Base-by-base conservation (phyloP, 441 rosid species). In the Aquilaria agallochum region DNA sequence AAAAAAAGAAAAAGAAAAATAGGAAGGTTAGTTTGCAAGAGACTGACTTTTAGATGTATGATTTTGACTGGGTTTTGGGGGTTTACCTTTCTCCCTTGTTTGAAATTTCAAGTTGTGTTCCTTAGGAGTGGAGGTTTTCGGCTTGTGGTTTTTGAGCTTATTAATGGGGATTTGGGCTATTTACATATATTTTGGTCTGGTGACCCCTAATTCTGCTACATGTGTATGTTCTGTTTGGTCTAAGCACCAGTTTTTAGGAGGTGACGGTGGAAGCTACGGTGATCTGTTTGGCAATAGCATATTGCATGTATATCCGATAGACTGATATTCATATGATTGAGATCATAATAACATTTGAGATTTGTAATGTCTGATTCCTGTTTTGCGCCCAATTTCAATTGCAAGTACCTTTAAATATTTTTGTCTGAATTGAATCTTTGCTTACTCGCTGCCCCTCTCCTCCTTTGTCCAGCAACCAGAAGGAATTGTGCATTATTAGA, bases 31-130 rank as follows among this genome's bases (percentile, higher is more conserved):
- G 77, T 58, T 64, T 64, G 71, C 47, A 68, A 56, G 50, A 68
- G 58, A 74, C 77, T 69, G 76, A 76, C 79, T 54, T 31, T 58
- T 71, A 75, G 76, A 59, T 63, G 66, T 68, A 74, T 60, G 70
- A 36, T 77, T 48, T 70, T 47, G 67, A 60, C 61, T 58, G 63
- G 64, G 56, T 64, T 71, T 63, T 56, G 59, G 65, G 61, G 66
- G 59, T 68, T 33, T 62, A 11, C 15, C 2, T 11, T 59, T 14
- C 45, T 53, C 53, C 59, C 20, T 47, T 54, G 73, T 47, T 33
- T 36, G 32, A 51, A 56, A 51, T 54, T 54, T 49, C 59, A 51
- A 59, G 53, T 58, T 20, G 33, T 68, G 60, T 32, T 59, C 50
- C 55, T 55, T 33, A 20, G 51, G 68, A 63, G 74, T 57, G 71